Conservation (phyloP, 768 basidiomycete genomes). For the Termitomyces heimii region DNA sequence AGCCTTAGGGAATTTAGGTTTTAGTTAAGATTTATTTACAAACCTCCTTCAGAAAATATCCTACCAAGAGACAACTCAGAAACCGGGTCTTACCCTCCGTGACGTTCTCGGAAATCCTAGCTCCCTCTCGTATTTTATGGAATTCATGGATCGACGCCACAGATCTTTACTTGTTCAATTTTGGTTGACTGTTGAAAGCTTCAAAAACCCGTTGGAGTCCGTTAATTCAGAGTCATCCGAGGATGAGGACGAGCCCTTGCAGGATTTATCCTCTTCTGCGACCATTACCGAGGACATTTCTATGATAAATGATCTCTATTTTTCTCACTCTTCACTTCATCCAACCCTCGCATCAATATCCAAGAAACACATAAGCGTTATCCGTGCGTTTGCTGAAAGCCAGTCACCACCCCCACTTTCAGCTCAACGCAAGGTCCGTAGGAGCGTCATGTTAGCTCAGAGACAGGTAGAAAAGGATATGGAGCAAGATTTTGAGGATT, state of each 20-base stretch:
- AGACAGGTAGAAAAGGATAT: slow-evolving; percentile 82
- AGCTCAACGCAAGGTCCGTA: slow-evolving; percentile 54
- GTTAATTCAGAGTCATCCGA: slow-evolving; percentile 69
- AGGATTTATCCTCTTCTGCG: slow-evolving; percentile 46
- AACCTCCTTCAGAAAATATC: slow-evolving; percentile 24
- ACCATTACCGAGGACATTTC: slow-evolving; percentile 83
- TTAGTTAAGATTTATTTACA: neutral
- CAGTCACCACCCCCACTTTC: slow-evolving; percentile 37
- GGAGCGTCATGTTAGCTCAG: slow-evolving; percentile 81
- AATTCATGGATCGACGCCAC: slow-evolving; percentile 91
- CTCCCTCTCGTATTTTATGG: slow-evolving; percentile 94
- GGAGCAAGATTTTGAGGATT: slow-evolving; percentile 89
- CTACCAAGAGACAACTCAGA: slow-evolving; percentile 35
- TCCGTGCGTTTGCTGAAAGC: slow-evolving; percentile 59
- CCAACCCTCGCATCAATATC: slow-evolving; percentile 59
- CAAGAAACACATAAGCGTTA: slow-evolving; percentile 61
- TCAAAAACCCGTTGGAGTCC: slow-evolving; percentile 92
- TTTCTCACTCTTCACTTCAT: slow-evolving; percentile 53
- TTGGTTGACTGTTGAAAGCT: slow-evolving; percentile 96
- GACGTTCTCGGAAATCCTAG: slow-evolving; percentile 85
- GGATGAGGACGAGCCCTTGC: slow-evolving; percentile 47
- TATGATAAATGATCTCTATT: slow-evolving; percentile 88
- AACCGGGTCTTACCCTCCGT: slow-evolving; percentile 55
- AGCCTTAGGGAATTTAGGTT: slow-evolving; percentile 11
- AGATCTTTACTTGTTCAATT: slow-evolving; percentile 89